phyloP scores from a whole-genome alignment of 208 protist genomes.

The Sergeia podlipaevii region DNA sequence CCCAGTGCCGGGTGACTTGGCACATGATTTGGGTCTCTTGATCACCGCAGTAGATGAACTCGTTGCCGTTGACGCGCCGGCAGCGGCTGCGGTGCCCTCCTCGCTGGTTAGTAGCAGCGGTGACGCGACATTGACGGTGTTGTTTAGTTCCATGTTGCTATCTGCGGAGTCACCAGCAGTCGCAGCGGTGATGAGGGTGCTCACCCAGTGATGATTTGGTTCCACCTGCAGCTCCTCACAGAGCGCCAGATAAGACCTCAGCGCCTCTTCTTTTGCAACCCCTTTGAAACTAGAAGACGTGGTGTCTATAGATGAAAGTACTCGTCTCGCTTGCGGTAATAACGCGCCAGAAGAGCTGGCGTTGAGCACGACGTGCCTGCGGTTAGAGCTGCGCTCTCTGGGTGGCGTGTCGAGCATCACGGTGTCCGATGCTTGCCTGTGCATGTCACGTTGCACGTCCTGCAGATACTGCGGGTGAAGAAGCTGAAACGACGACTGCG shows the following conservation, averaged over 20 bases:
- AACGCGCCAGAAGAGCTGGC: not conserved
- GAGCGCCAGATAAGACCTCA: constrained; percentile 38
- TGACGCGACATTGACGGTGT: not conserved
- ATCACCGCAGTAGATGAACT: not conserved
- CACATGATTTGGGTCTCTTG: not conserved
- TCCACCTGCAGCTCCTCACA: constrained; percentile 51
- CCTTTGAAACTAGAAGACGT: no score
- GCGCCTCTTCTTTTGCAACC: constrained; percentile 19
- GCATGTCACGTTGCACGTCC: no score
- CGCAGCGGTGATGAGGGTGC: constrained; percentile 7
- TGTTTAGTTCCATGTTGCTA: not conserved
- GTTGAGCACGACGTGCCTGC: constrained; percentile 7
- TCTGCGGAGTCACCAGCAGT: not conserved
- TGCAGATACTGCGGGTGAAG: constrained; percentile 3
- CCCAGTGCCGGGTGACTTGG: constrained; percentile 16
- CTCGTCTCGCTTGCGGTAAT: not conserved
- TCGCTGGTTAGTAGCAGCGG: constrained; percentile 6
- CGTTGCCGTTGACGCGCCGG: no score
- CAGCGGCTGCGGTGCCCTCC: not conserved
- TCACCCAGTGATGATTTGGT: constrained; percentile 61
- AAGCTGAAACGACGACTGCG: no score
- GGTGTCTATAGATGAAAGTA: no score
- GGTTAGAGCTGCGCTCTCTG: not conserved
- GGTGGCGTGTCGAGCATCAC: not conserved
- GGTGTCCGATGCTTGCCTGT: not conserved